These are phyloP conservation scores for Pestalotiopsis sp. DNA, from an alignment of 2,329 filamentous ascomycete species.

Conservation along the genomic window DNA sequence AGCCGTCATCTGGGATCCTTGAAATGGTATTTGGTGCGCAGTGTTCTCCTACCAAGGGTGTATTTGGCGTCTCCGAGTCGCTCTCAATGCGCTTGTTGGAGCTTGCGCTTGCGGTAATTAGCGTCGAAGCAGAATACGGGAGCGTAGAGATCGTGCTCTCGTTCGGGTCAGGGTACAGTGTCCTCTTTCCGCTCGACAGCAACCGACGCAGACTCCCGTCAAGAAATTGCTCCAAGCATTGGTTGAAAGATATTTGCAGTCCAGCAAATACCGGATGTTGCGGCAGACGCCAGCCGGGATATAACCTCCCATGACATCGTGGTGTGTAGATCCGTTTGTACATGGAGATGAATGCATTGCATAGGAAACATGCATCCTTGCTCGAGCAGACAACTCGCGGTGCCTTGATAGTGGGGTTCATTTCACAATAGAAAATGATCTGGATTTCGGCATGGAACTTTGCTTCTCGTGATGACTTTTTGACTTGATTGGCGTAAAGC, in stretches of 20 bases:
- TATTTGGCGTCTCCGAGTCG: too few species aligned
- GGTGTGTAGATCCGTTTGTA: not conserved
- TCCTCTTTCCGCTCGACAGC: not conserved
- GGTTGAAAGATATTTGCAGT: not conserved
- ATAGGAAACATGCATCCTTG: not conserved
- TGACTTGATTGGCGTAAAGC: not conserved
- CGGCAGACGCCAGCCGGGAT: not conserved
- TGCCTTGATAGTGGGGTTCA: not conserved
- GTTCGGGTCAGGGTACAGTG: not conserved
- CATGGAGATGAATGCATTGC: not conserved
- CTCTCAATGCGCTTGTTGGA: not conserved
- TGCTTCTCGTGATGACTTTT: not conserved
- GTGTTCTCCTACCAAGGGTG: not conserved
- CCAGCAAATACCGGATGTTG: not conserved
- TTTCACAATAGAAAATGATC: not conserved
- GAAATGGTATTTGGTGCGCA: not conserved
- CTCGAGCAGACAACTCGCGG: not conserved
- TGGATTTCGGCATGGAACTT: not conserved
- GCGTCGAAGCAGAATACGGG: not conserved
- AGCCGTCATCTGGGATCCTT: not conserved
- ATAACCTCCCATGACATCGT: not conserved
- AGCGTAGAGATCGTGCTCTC: not conserved
- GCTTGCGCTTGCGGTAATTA: not conserved
- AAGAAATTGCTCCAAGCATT: not conserved
- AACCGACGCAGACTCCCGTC: not conserved